Evolutionary conservation across 768 basidiomycete genomes (phyloP).

Genomic region (Peribolospora baueri): DNA sequence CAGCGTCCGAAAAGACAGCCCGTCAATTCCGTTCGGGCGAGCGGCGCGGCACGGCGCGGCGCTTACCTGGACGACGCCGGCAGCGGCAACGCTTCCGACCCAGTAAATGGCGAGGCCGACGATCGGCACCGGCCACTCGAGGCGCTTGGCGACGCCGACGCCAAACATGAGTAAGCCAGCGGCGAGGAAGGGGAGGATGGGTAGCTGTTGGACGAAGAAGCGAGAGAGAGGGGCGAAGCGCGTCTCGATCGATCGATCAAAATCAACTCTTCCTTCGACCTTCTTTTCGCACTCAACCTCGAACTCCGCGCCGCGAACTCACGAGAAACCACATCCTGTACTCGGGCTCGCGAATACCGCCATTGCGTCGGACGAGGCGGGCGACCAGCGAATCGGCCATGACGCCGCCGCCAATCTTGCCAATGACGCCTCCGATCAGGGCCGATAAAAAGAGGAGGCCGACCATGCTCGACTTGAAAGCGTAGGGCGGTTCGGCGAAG

Average conservation of each 20-base stretch:
- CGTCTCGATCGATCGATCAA: background rate
- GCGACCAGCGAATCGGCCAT: background rate
- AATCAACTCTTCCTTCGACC: constrained; percentile 8
- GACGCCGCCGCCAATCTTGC: background rate
- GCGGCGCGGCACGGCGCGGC: too few species aligned
- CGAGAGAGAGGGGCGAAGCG: too few species aligned
- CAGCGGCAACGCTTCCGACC: too few species aligned
- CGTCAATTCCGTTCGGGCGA: too few species aligned
- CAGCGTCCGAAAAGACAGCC: too few species aligned
- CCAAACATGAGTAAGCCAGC: background rate
- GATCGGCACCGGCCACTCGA: too few species aligned
- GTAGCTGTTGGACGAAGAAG: background rate
- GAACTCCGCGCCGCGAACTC: constrained; percentile 6
- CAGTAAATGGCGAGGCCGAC: too few species aligned
- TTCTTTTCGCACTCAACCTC: constrained; percentile 8
- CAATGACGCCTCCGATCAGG: background rate
- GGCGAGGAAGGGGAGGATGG: background rate
- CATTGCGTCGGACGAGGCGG: constrained; percentile 7
- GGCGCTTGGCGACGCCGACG: background rate
- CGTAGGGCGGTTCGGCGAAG: too few species aligned
- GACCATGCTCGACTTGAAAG: too few species aligned
- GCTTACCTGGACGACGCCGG: too few species aligned
- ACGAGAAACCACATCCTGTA: constrained; percentile 11
- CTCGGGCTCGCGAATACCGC: constrained; percentile 11
- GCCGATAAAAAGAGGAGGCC: too few species aligned